Base-by-base conservation (phyloP, 306 rosid species). In the Cicer arietinum region DNA sequence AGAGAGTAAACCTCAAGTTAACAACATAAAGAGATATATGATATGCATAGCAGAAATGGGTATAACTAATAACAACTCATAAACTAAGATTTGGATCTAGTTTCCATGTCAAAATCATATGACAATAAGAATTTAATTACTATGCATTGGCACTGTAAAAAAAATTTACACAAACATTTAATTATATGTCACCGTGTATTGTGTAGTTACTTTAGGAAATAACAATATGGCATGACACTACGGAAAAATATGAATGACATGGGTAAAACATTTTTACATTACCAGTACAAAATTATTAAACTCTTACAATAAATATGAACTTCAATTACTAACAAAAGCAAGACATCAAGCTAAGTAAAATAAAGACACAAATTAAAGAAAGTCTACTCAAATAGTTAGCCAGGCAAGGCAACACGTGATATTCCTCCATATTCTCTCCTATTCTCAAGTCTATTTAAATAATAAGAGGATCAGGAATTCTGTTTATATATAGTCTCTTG, bases 1-100 rank as follows among this genome's bases (percentile, higher is more conserved):
- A 57, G 11, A 35, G 50, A 22, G 14, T 45, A 67, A 56, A 62
- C 53, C 47, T 77, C 47, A 17, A 13, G 67, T 62, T 42, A 56
- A 41, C 16, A 58, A 48, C n/a, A 74, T 7, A 16, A 41, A 61
- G 46, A 77, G 42, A 62, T 58, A 81, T 18, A 43, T 6, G 62
- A 17, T 37, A 57, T 48, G 73, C 74, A 70, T 14, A 9, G 30
- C 47, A 47, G 46, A 73, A 77, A 72, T 10, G 65, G 62, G 20
- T 56, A 14, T 16, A 43, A 25, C 14, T 8, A 54, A 58, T 41
- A 25, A 41, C 40, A 25, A 41, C 40, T 16, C 44, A 53, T 58
- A 50, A 41, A 73, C 40, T 48, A 50, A 51, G 60, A 30, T 47
- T 67, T 67, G 57, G 57, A 66, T 7, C 13, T 30, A 71, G 72